These are phyloP conservation scores for Achlya hypogyna DNA, from an alignment of 352 stramenopile species.

Conservation along the genomic window DNA sequence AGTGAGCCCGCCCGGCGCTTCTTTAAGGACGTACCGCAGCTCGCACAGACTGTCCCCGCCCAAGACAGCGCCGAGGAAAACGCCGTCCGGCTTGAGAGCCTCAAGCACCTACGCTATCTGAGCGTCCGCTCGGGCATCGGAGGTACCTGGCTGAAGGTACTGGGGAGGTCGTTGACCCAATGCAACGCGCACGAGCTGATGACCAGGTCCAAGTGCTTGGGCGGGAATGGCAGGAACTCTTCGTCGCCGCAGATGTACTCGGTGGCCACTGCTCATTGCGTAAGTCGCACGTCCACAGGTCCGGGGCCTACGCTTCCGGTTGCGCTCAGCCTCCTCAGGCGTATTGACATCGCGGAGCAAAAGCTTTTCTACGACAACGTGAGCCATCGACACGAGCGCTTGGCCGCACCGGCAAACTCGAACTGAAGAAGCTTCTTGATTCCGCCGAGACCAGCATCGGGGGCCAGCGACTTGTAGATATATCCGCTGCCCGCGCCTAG, in stretches of 20 bases:
- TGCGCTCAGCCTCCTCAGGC: constrained; percentile 17
- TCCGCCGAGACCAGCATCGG: constrained; percentile 59
- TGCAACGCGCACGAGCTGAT: constrained; percentile 91
- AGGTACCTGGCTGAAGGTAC: constrained; percentile 72
- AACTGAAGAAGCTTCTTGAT: constrained; percentile 71
- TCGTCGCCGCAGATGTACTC: constrained; percentile 82
- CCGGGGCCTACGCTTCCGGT: background rate
- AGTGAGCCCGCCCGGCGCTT: background rate
- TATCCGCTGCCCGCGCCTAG: constrained; percentile 70
- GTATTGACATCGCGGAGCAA: constrained; percentile 47
- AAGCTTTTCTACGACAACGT: constrained; percentile 40
- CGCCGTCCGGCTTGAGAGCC: constrained; percentile 94
- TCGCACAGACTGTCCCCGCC: constrained; percentile 94
- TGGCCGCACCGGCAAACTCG: constrained; percentile 44
- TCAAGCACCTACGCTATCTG: constrained; percentile 23
- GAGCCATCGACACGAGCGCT: background rate
- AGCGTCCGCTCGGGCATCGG: too few species aligned
- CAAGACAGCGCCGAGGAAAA: constrained; percentile 93
- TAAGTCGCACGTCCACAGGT: constrained; percentile 6
- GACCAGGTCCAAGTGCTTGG: constrained; percentile 95
- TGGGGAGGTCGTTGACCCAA: constrained; percentile 96
- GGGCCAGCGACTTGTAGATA: constrained; percentile 73
- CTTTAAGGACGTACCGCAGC: constrained; percentile 48
- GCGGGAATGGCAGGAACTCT: constrained; percentile 91
- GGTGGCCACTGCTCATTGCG: constrained; percentile 41